Conservation (phyloP, 2,329 filamentous ascomycete genomes). For the Chaetomium strumarium region DNA sequence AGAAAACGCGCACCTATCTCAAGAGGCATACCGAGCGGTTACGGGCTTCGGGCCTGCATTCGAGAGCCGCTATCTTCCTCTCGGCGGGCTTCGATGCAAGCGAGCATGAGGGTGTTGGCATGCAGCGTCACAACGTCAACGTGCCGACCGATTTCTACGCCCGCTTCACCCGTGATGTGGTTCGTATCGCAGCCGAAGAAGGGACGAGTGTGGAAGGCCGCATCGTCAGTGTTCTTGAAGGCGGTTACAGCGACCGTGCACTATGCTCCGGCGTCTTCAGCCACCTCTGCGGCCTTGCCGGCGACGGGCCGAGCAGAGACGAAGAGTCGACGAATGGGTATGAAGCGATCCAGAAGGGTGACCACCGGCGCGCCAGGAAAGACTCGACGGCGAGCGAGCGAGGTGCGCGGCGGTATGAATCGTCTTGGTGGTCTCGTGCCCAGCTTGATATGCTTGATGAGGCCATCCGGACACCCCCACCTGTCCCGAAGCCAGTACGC, state of each 20-base stretch:
- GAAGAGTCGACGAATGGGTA: constrained; percentile 36
- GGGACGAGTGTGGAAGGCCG: constrained; percentile 73
- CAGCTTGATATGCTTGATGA: constrained; percentile 66
- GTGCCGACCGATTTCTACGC: constrained; percentile 97
- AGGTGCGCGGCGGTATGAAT: constrained; percentile 49
- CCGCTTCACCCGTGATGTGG: constrained; percentile 77
- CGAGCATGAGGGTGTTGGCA: constrained; percentile 84
- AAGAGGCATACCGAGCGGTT: constrained; percentile 63
- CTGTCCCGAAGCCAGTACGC: constrained; percentile 48
- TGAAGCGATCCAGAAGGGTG: constrained; percentile 53
- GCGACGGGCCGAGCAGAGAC: constrained; percentile 41
- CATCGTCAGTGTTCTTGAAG: constrained; percentile 89
- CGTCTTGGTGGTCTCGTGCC: constrained; percentile 62
- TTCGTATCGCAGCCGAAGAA: constrained; percentile 74
- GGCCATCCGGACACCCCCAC: constrained; percentile 45
- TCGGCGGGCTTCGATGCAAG: constrained; percentile 97
- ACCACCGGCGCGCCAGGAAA: constrained; percentile 33
- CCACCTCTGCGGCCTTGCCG: constrained; percentile 77
- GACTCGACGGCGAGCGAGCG: constrained; percentile 29
- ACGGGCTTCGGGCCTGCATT: constrained; percentile 50
- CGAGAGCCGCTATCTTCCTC: constrained; percentile 85
- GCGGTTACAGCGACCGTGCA: constrained; percentile 91
- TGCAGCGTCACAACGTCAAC: constrained; percentile 94
- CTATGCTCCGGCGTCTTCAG: constrained; percentile 83
- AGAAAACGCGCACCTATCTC: constrained; percentile 77